Percentiles rank a stretch among this genome's conserved stretches.
These are phyloP conservation scores for Blastocystis sp. DNA, from an alignment of 352 stramenopile genomes.

Conservation along the genomic window DNA sequence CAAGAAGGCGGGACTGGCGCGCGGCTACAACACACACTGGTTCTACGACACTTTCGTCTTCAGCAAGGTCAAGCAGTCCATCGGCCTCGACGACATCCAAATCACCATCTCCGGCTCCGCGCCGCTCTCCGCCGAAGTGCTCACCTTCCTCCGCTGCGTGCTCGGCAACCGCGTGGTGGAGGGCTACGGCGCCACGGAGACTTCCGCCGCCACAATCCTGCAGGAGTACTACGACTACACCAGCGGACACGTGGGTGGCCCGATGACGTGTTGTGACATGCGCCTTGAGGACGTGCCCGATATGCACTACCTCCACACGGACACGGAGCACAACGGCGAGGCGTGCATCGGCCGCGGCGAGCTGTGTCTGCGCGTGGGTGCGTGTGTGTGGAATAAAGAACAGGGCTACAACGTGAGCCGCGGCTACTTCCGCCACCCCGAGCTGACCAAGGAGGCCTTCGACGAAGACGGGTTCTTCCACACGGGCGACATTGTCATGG, in stretches of 20 bases:
- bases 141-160: constrained; percentile 52
- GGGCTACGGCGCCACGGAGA: constrained; percentile 53
- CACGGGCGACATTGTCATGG: constrained; percentile 79
- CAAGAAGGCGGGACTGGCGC: constrained; percentile 75
- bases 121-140: constrained; percentile 29
- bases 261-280: constrained; percentile 70
- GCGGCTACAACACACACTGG: constrained; percentile 76
- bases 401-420: constrained; percentile 74
- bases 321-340: constrained; percentile 9
- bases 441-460: constrained; percentile 77
- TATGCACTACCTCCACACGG: constrained; percentile 75
- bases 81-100: constrained; percentile 12
- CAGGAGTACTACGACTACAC: constrained; percentile 30
- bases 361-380: constrained; percentile 70
- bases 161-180: constrained; percentile 42
- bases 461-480: constrained; percentile 79
- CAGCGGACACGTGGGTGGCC: constrained; percentile 33
- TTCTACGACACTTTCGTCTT: constrained; percentile 63
- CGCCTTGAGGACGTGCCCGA: constrained; percentile 78
- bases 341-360: constrained; percentile 53
- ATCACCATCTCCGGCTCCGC: constrained; percentile 53
- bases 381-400: background rate
- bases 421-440: constrained; percentile 79
- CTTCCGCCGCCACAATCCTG: constrained; percentile 23
- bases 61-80: background rate